Conservation (phyloP, 345 rosid species). For the Mallotus nudiflorus region DNA sequence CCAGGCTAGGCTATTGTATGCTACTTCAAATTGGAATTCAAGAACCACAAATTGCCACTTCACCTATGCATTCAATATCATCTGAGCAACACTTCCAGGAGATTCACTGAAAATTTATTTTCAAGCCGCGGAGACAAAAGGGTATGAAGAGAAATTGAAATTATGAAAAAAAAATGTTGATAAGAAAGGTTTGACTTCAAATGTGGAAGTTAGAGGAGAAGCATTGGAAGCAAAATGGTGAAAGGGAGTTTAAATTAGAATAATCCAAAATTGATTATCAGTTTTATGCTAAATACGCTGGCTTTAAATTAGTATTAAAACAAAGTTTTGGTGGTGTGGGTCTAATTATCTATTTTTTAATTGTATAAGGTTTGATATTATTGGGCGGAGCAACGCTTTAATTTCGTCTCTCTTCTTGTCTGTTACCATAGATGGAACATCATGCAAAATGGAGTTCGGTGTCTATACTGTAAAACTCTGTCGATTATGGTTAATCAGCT, state of each 20-base stretch:
- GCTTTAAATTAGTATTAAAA: conserved; percentile 6
- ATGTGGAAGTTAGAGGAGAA: conserved; percentile 25
- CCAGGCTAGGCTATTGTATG: not conserved
- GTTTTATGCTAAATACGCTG: conserved; percentile 23
- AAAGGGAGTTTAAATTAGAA: conserved; percentile 30
- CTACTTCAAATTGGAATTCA: not conserved
- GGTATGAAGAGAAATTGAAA: not conserved
- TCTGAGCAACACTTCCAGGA: conserved; percentile 2
- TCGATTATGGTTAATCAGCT: not conserved
- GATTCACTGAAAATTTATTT: not conserved
- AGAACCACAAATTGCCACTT: not conserved
- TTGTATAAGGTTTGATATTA: conserved; percentile 20
- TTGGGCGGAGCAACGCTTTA: conserved; percentile 39
- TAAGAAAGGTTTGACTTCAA: conserved; percentile 53
- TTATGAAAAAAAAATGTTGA: conserved; percentile 22
- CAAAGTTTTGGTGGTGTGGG: conserved; percentile 30
- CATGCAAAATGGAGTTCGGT: conserved; percentile 24
- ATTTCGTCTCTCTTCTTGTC: conserved; percentile 59
- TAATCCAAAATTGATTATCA: conserved; percentile 33
- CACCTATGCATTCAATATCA: not conserved
- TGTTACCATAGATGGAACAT: conserved; percentile 40
- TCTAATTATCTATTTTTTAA: conserved; percentile 12
- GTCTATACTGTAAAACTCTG: conserved; percentile 2
- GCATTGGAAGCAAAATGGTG: conserved; percentile 24
- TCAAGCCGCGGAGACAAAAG: not conserved